Percentiles rank a stretch among this genome's conserved stretches.
Evolutionary conservation across 345 rosid genomes (phyloP).

Genomic region (Noccaea caerulescens): DNA sequence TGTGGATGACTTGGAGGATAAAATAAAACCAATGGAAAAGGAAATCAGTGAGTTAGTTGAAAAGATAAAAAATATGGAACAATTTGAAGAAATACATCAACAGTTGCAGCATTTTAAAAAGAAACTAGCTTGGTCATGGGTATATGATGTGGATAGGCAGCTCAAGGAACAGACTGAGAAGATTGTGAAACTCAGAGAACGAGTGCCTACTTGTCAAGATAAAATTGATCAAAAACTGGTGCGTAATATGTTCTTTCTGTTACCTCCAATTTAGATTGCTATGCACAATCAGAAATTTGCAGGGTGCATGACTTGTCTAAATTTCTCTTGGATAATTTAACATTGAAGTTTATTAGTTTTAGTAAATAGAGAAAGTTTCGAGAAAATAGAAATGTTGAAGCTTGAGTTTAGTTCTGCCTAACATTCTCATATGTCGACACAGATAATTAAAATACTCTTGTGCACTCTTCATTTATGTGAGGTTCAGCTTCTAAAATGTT

Average conservation of each 20-base stretch:
- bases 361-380: not conserved
- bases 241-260: constrained; percentile 44
- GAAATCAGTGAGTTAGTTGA: constrained; percentile 64
- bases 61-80: constrained; percentile 80
- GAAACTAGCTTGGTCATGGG: constrained; percentile 96
- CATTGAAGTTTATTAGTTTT: constrained; percentile 11
- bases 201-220: constrained; percentile 80
- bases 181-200: constrained; percentile 65
- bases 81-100: constrained; percentile 68
- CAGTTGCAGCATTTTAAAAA: constrained; percentile 66
- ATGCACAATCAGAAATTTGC: not conserved
- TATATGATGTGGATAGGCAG: constrained; percentile 70
- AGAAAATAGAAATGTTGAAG: not conserved
- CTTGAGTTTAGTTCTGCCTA: not conserved
- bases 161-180: constrained; percentile 55
- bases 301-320: constrained; percentile 16
- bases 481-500: constrained; percentile 15
- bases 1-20: constrained; percentile 63
- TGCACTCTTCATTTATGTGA: constrained; percentile 9
- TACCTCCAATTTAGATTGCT: not conserved
- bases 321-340: constrained; percentile 8
- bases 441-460: not conserved
- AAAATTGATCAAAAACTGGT: constrained; percentile 68
- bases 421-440: constrained; percentile 19
- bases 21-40: constrained; percentile 66